Conservation (phyloP, 345 rosid genomes). For the Barbarea vulgaris region DNA sequence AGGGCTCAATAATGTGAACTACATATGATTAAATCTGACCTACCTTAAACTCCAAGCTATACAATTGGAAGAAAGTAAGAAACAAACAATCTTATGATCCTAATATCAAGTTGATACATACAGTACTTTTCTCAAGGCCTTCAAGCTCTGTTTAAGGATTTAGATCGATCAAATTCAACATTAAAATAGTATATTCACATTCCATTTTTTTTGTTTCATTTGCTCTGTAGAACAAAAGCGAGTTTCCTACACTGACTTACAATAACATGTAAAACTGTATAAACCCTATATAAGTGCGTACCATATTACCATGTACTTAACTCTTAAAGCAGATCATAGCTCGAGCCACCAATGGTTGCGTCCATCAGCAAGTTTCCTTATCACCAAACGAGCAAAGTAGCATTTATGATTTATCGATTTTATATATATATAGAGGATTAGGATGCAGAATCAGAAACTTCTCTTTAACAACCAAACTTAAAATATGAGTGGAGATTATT, state of each 20-base stretch:
- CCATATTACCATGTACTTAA: constrained; percentile 11
- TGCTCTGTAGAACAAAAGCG: constrained; percentile 20
- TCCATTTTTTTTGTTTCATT: neutral
- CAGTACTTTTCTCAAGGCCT: neutral
- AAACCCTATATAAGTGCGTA: constrained; percentile 20
- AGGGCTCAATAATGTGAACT: constrained; percentile 1
- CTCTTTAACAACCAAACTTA: neutral
- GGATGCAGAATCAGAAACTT: neutral
- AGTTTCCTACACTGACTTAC: constrained; percentile 20
- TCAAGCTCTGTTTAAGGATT: neutral
- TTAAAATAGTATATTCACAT: constrained; percentile 19
- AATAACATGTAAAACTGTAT: constrained; percentile 9
- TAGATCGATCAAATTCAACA: constrained; percentile 10
- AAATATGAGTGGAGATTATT: constrained; percentile 2
- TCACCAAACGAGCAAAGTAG: constrained; percentile 12
- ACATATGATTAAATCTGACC: constrained; percentile 19
- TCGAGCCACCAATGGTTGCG: constrained; percentile 18
- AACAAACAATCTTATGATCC: neutral
- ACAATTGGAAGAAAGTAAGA: neutral
- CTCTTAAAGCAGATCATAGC: constrained; percentile 15
- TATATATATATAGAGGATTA: neutral
- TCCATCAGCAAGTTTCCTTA: constrained; percentile 35
- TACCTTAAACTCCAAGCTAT: constrained; percentile 19
- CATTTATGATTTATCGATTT: neutral
- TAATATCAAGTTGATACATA: neutral